Evolutionary conservation across 352 stramenopile species (phyloP), one percentile per base, ranked within the genome.

Genomic region (Globisporangium polare): DNA sequence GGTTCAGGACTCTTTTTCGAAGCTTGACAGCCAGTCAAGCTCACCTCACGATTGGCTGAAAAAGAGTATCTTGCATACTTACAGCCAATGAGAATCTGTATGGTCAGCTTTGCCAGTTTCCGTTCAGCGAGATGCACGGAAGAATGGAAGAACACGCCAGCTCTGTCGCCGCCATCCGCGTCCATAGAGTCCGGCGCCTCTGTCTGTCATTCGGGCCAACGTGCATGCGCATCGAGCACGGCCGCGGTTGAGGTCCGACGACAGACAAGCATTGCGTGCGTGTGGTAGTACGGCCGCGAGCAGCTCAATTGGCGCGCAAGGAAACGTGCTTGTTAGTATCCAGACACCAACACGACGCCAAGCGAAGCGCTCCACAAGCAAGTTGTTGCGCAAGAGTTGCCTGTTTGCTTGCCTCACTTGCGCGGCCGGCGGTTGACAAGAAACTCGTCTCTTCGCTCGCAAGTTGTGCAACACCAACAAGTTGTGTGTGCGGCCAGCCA

Each of bases 71-170:
- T 1, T 26, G 4, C 0, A 3, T 18, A 26, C 15, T 60, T 56
- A 43, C 50, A 27, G 29, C 67, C 58, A 73, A 73, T 73, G 46
- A 49, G 1, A 5, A n/a, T 3, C 26, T 17, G 52, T 61, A 15
- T 71, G 67, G 53, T 73, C 67, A 73, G 67, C 33, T 22, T 39
- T 22, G 18, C 13, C 37, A 1, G 15, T 18, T 43, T 60, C 22
- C 24, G 53, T 60, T 47, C 53, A 60, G 53, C 46, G 33, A 39
- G 20, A 53, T 58, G 24, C 26, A 1, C 12, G 18, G 22, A 60
- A 59, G 17, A 31, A 56, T 56, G 29, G 50, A 56, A 56, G 50
- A 56, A 56, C 50, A 10, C 29, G 50, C 50, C 27, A 42, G 27
- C 27, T 37, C 49, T 50, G 20, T 27, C 9, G n/a, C 18, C 20